Percentiles rank a stretch among this genome's conserved stretches.
Conservation (phyloP, 495 filamentous ascomycete genomes). For the Tuber aestivum region DNA sequence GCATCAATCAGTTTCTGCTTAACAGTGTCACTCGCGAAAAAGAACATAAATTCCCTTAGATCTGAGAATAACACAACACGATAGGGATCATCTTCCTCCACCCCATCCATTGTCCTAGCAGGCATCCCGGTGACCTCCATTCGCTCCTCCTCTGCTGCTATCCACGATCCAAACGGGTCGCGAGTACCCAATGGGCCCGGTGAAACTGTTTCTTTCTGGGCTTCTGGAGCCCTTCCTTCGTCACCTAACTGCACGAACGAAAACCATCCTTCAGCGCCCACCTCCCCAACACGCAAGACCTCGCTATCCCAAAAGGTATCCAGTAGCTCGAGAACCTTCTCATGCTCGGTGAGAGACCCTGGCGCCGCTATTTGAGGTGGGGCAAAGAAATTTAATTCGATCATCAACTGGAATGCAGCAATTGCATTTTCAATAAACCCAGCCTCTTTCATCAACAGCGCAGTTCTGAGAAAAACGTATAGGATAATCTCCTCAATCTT, state of each 20-base stretch:
- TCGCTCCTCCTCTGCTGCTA: conserved; percentile 53
- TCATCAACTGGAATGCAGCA: conserved; percentile 73
- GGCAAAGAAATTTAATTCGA: conserved; percentile 66
- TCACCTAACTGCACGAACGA: conserved; percentile 46
- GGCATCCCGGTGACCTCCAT: conserved; percentile 53
- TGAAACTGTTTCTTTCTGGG: conserved; percentile 19
- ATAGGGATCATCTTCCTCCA: conserved; percentile 69
- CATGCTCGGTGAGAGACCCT: conserved; percentile 12
- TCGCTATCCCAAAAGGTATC: conserved; percentile 84
- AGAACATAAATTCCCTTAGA: conserved; percentile 57
- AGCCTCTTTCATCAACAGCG: conserved; percentile 67
- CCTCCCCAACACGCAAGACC: conserved; percentile 70
- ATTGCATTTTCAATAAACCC: conserved; percentile 73
- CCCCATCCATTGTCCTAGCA: conserved; percentile 59
- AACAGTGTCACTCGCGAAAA: conserved; percentile 47
- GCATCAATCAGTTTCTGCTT: conserved; percentile 55
- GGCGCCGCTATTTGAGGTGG: conserved; percentile 43
- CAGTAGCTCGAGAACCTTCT: conserved; percentile 40
- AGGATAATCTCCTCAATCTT: conserved; percentile 52
- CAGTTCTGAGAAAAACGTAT: conserved; percentile 69
- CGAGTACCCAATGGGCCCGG: conserved; percentile 20
- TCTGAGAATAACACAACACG: conserved; percentile 73
- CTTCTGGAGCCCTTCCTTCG: conserved; percentile 44
- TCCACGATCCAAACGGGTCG: conserved; percentile 54
- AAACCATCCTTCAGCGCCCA: conserved; percentile 63